Conservation (phyloP, 441 rosid species). For the Adansonia madagascariensis region DNA sequence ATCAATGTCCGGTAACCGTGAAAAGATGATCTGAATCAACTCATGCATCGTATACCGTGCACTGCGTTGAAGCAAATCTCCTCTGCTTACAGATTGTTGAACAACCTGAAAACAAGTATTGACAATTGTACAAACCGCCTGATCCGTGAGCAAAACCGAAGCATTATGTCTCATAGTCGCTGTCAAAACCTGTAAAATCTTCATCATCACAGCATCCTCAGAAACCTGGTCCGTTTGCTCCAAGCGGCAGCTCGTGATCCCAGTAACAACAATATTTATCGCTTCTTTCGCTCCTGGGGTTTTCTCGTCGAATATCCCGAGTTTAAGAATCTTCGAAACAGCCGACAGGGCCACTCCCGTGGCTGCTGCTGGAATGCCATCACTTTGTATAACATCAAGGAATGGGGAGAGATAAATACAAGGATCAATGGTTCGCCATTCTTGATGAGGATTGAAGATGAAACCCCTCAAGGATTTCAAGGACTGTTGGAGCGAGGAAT, state of each 20-base stretch:
- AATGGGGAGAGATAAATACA: constrained; percentile 77
- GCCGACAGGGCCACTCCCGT: constrained; percentile 69
- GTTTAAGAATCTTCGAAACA: constrained; percentile 63
- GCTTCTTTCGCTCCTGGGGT: constrained; percentile 76
- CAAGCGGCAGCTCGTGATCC: constrained; percentile 71
- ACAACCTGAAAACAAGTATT: constrained; percentile 89
- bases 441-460: constrained; percentile 87
- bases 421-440: constrained; percentile 82
- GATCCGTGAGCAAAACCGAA: constrained; percentile 61
- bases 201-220: constrained; percentile 82
- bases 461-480: constrained; percentile 74
- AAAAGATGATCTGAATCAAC: constrained; percentile 69
- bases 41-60: constrained; percentile 83
- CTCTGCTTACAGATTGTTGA: constrained; percentile 70
- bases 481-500: constrained; percentile 62
- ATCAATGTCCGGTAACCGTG: constrained; percentile 66
- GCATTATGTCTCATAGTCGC: constrained; percentile 69
- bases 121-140: constrained; percentile 75
- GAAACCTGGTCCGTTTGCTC: constrained; percentile 64
- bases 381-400: constrained; percentile 78
- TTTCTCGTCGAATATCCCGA: constrained; percentile 72
- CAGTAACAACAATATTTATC: constrained; percentile 55
- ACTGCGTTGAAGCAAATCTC: constrained; percentile 77
- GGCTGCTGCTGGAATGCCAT: constrained; percentile 75
- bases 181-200: constrained; percentile 69